Evolutionary conservation across 2,329 filamentous ascomycete species (phyloP).

Genomic region (Penicillium vulpinum): DNA sequence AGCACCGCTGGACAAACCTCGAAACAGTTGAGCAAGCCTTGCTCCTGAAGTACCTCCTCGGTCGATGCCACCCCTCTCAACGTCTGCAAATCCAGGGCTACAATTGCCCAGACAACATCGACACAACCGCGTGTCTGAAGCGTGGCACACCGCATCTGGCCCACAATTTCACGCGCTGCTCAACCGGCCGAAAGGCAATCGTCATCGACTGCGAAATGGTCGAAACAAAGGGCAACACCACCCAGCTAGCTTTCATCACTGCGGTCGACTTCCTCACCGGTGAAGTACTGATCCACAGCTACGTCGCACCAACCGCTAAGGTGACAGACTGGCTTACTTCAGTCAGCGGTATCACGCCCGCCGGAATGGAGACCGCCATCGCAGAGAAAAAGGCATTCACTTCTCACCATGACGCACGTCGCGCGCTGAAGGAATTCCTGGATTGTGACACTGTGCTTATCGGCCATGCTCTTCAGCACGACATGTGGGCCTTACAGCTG

Average conservation of each 20-base stretch:
- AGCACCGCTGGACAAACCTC: not conserved
- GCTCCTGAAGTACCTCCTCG: not conserved
- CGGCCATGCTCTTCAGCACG: not conserved
- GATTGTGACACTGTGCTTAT: not conserved
- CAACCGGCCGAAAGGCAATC: not conserved
- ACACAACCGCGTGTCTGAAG: not conserved
- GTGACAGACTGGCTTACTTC: not conserved
- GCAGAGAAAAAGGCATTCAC: not conserved
- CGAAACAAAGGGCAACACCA: not conserved
- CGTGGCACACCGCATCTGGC: not conserved
- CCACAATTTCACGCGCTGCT: not conserved
- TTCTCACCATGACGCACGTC: not conserved
- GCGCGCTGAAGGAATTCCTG: not conserved
- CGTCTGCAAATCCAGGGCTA: not conserved
- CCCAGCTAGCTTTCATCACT: not conserved
- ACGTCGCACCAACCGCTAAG: not conserved
- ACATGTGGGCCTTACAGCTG: not conserved
- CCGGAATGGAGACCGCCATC: not conserved
- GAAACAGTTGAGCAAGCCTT: not conserved
- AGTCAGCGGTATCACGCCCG: not conserved
- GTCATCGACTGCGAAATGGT: not conserved
- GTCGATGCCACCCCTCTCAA: not conserved
- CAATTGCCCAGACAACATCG: not conserved
- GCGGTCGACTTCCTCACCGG: not conserved
- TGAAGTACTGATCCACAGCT: not conserved